These are phyloP conservation scores for Peronospora tabacina DNA, from an alignment of 352 stramenopile species.

Conservation along the genomic window DNA sequence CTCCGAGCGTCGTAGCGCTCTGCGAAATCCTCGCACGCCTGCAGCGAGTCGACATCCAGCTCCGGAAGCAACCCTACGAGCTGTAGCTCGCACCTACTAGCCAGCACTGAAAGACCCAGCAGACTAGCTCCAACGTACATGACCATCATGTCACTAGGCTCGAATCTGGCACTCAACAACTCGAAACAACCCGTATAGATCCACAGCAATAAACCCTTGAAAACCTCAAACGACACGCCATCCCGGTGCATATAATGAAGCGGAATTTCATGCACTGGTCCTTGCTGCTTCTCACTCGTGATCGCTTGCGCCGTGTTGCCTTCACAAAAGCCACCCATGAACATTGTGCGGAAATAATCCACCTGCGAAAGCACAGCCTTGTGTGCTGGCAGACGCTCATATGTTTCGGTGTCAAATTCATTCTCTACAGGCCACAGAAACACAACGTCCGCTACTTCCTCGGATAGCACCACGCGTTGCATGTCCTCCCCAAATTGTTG, in stretches of 20 bases:
- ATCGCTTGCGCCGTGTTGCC: conserved; percentile 20
- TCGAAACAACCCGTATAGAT: conserved; percentile 66
- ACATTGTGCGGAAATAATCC: conserved; percentile 80
- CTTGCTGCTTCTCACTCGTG: neutral
- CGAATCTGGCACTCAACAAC: conserved; percentile 29
- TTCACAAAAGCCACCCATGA: conserved; percentile 74
- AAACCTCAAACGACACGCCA: conserved; percentile 54
- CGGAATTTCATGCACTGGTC: conserved; percentile 41
- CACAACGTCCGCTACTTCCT: conserved; percentile 51
- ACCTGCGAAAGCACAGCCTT: conserved; percentile 67
- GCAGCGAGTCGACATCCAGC: conserved; percentile 42
- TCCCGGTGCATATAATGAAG: conserved; percentile 69
- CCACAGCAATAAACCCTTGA: conserved; percentile 54
- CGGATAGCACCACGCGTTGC: conserved; percentile 35
- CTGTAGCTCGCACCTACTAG: conserved; percentile 52
- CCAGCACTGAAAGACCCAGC: conserved; percentile 46
- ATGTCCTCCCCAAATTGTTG: conserved; percentile 53
- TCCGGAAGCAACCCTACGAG: conserved; percentile 43
- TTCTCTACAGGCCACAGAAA: conserved; percentile 66
- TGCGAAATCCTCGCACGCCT: conserved; percentile 57
- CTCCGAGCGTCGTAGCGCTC: conserved; percentile 48
- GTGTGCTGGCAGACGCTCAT: conserved; percentile 46
- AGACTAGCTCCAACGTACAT: conserved; percentile 58
- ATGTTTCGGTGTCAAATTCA: conserved; percentile 13
- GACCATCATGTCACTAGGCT: conserved; percentile 63